Percentiles rank a stretch among this genome's conserved stretches.
Conservation (phyloP, 768 basidiomycete species). For the Cystobasidium tubakii region DNA sequence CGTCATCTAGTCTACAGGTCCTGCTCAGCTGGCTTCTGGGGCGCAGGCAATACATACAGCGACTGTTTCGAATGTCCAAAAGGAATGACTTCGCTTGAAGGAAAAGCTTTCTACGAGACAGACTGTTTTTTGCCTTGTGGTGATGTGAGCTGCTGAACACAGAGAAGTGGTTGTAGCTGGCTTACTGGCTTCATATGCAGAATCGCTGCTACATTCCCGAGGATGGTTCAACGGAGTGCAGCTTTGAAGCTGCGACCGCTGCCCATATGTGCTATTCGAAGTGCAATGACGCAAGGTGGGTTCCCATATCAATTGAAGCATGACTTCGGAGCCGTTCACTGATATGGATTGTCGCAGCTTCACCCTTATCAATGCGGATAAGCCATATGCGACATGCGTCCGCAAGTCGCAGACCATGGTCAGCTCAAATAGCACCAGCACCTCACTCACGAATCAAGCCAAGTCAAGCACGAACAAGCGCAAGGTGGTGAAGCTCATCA, state of each 20-base stretch:
- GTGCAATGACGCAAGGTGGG: constrained; percentile 23
- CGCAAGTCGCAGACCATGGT: background rate
- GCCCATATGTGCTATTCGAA: constrained; percentile 8
- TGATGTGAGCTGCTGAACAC: background rate
- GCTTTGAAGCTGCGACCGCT: constrained; percentile 13
- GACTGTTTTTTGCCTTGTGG: constrained; percentile 29
- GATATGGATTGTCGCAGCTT: background rate
- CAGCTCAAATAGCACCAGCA: background rate
- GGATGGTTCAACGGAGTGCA: constrained; percentile 24
- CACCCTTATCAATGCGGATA: constrained; percentile 25
- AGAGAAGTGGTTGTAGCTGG: background rate
- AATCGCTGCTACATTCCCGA: constrained; percentile 22
- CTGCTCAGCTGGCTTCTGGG: constrained; percentile 13
- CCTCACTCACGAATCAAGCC: background rate
- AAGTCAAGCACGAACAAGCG: constrained; percentile 3
- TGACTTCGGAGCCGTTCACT: background rate
- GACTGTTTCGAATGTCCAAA: constrained; percentile 21
- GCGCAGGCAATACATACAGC: constrained; percentile 5
- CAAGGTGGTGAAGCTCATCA: constrained; percentile 14
- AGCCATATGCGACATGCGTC: constrained; percentile 27
- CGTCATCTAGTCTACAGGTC: constrained; percentile 10
- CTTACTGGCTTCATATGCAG: background rate
- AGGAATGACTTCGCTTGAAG: constrained; percentile 21
- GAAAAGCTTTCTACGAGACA: constrained; percentile 13
- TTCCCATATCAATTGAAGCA: background rate